Evolutionary conservation across 2,329 filamentous ascomycete genomes (phyloP).

Genomic region (Botrytis fragariae): DNA sequence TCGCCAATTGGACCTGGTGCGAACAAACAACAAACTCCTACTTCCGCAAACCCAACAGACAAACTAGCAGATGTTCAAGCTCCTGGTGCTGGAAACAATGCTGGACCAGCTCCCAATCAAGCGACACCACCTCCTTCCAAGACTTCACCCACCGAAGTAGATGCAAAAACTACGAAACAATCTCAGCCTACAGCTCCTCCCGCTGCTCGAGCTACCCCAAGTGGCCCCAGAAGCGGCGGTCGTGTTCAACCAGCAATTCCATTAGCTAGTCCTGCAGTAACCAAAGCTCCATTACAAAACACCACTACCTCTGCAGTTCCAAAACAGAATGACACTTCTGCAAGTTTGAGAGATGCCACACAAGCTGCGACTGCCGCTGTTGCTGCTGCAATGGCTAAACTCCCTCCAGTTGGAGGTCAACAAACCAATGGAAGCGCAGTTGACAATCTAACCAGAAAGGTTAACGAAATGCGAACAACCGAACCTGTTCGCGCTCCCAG

Average conservation of each 20-base stretch:
- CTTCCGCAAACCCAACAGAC: slow-evolving; percentile 42
- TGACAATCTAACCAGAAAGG: slow-evolving; percentile 71
- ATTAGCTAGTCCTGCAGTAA: slow-evolving; percentile 44
- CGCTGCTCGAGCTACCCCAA: slow-evolving; percentile 33
- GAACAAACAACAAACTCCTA: slow-evolving; percentile 48
- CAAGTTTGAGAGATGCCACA: slow-evolving; percentile 63
- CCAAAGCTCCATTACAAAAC: slow-evolving; percentile 42
- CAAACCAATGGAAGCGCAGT: slow-evolving; percentile 46
- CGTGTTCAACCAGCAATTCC: slow-evolving; percentile 67
- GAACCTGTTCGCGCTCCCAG: slow-evolving; percentile 52
- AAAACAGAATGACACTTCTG: slow-evolving; percentile 38
- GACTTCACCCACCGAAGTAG: slow-evolving; percentile 54
- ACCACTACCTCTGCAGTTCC: slow-evolving; percentile 27
- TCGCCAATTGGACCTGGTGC: slow-evolving; percentile 51
- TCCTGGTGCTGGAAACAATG: slow-evolving; percentile 43
- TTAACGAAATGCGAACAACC: slow-evolving; percentile 72
- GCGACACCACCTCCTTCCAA: slow-evolving; percentile 64
- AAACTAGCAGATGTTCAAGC: slow-evolving; percentile 44
- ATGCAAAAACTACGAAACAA: slow-evolving; percentile 42
- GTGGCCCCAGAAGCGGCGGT: slow-evolving; percentile 45
- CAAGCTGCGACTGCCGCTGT: slow-evolving; percentile 73
- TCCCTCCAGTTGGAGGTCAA: slow-evolving; percentile 43
- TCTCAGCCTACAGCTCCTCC: slow-evolving; percentile 23
- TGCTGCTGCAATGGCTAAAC: slow-evolving; percentile 76
- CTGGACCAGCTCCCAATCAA: slow-evolving; percentile 42